Evolutionary conservation across 345 rosid species (phyloP).

Genomic region (Ceriops decandra): DNA sequence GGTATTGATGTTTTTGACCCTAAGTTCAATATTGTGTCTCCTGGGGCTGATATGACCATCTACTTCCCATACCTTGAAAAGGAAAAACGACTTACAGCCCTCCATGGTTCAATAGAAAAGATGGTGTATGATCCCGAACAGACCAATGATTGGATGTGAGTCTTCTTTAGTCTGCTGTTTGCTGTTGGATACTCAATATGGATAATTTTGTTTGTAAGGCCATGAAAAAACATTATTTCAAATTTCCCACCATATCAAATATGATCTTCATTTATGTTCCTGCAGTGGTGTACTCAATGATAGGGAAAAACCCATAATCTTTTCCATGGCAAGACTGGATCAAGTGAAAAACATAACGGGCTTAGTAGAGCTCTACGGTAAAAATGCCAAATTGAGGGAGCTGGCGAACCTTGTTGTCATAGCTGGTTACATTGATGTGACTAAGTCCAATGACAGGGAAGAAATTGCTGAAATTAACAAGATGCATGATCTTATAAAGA

Average conservation of each 20-base stretch:
- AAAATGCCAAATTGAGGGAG: slow-evolving; percentile 68
- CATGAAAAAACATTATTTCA: neutral
- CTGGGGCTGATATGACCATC: slow-evolving; percentile 95
- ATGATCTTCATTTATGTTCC: too few relatives aligned
- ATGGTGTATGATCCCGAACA: slow-evolving; percentile 72
- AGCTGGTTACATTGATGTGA: slow-evolving; percentile 81
- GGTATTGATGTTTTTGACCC: slow-evolving; percentile 98
- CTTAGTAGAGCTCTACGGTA: slow-evolving; percentile 77
- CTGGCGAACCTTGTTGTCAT: slow-evolving; percentile 82
- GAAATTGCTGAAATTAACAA: slow-evolving; percentile 91
- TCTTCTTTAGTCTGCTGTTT: slow-evolving; percentile 16
- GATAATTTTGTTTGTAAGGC: neutral
- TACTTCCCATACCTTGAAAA: slow-evolving; percentile 73
- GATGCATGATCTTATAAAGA: slow-evolving; percentile 67
- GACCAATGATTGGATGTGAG: slow-evolving; percentile 78
- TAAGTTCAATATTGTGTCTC: slow-evolving; percentile 96
- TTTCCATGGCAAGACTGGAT: slow-evolving; percentile 98
- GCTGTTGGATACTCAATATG: neutral
- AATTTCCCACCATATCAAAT: too few relatives aligned
- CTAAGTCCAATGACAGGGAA: slow-evolving; percentile 85
- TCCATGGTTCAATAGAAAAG: slow-evolving; percentile 82
- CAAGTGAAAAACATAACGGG: slow-evolving; percentile 86
- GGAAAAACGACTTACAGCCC: slow-evolving; percentile 64
- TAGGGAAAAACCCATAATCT: slow-evolving; percentile 74
- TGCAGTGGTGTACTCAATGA: slow-evolving; percentile 76